Evolutionary conservation across 441 rosid genomes (phyloP).

Genomic region (Flueggea neowawraea): DNA sequence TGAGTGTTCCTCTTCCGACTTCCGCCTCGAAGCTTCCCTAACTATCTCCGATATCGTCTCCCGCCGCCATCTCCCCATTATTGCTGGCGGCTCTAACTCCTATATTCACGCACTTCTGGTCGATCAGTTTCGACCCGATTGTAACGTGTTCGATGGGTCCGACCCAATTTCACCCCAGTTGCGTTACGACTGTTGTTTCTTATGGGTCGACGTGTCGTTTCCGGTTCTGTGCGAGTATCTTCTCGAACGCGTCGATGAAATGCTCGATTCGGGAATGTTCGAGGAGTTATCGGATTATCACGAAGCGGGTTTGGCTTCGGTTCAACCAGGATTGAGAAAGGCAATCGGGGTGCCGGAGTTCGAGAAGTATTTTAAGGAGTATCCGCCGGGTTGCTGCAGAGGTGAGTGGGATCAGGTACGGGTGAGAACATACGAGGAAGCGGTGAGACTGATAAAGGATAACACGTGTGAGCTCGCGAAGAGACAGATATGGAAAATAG

Average conservation of each 20-base stretch:
- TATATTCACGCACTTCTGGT: constrained; percentile 64
- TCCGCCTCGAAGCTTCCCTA: constrained; percentile 42
- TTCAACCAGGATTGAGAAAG: constrained; percentile 48
- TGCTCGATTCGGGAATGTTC: constrained; percentile 81
- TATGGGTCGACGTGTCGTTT: constrained; percentile 80
- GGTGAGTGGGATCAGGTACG: constrained; percentile 28
- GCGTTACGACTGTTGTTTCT: constrained; percentile 68
- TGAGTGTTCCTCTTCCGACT: constrained; percentile 51
- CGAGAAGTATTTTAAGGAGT: constrained; percentile 44
- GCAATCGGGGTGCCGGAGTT: constrained; percentile 94
- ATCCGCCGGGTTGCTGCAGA: constrained; percentile 24
- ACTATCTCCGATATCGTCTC: constrained; percentile 36
- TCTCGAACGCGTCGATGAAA: constrained; percentile 68
- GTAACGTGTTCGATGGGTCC: constrained; percentile 38
- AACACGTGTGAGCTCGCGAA: constrained; percentile 77
- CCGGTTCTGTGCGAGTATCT: constrained; percentile 54
- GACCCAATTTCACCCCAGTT: constrained; percentile 32
- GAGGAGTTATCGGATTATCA: constrained; percentile 55
- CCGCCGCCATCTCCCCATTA: constrained; percentile 47
- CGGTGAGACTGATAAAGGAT: constrained; percentile 61
- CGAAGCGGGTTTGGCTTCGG: constrained; percentile 19
- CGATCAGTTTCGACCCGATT: constrained; percentile 44
- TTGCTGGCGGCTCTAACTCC: constrained; percentile 93
- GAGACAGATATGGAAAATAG: constrained; percentile 66
- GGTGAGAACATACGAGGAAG: constrained; percentile 43